These are phyloP conservation scores for Gonapodya prolifera DNA, from an alignment of 192 early-diverging fungal genomes.

Conservation along the genomic window DNA sequence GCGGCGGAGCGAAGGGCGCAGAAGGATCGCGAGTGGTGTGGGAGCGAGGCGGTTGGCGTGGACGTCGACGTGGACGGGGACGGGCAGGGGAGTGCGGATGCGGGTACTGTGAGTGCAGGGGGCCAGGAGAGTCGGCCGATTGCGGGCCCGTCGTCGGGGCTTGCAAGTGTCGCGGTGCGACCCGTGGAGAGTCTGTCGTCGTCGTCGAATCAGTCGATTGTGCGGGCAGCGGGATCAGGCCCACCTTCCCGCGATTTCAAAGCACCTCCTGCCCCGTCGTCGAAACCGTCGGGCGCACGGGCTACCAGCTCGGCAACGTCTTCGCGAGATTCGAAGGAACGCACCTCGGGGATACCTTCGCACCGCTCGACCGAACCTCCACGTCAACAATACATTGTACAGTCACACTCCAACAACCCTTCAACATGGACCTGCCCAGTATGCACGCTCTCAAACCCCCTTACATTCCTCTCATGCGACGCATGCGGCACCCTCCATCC, in stretches of 20 bases:
- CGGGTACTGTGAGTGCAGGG: not conserved
- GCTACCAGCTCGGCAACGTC: slow-evolving; percentile 5
- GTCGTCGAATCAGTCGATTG: no score
- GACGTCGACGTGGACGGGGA: not conserved
- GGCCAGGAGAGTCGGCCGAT: no score
- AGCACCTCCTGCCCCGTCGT: not conserved
- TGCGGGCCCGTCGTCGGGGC: not conserved
- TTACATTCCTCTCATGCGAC: not conserved
- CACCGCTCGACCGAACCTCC: not conserved
- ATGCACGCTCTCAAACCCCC: slow-evolving; percentile 40
- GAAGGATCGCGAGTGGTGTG: slow-evolving; percentile 57
- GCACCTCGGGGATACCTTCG: not conserved
- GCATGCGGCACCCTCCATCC: not conserved
- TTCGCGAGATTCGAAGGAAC: not conserved
- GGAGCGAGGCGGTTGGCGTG: slow-evolving; percentile 15
- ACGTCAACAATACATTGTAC: no score
- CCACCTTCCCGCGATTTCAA: no score
- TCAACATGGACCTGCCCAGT: slow-evolving; percentile 32
- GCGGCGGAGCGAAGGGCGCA: slow-evolving; percentile 50
- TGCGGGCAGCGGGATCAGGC: no score
- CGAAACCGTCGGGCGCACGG: slow-evolving; percentile 3
- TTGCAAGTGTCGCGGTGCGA: no score
- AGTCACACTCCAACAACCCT: slow-evolving; percentile 11
- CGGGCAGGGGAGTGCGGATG: not conserved
- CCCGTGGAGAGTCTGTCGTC: no score